These are phyloP conservation scores for Fraxinus ornus DNA, from an alignment of 305 asterid species.

Conservation along the genomic window DNA sequence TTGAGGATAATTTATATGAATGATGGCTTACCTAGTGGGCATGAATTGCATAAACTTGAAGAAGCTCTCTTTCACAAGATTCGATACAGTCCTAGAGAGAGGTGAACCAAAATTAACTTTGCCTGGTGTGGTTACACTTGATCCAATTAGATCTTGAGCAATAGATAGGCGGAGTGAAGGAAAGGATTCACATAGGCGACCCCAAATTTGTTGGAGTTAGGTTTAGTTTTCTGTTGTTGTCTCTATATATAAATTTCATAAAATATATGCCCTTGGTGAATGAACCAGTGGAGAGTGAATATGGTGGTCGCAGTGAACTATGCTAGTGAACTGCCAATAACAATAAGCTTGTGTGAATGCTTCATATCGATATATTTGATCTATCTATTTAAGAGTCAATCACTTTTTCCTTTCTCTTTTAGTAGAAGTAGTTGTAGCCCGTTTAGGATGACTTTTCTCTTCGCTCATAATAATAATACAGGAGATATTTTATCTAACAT, in stretches of 20 bases:
- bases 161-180: not conserved
- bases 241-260: not conserved
- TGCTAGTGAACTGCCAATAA: not conserved
- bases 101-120: not conserved
- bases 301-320: not conserved
- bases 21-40: not conserved
- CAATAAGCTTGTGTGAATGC: not conserved
- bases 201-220: not conserved
- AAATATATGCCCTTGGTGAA: not conserved
- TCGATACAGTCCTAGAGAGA: not conserved
- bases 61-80: not conserved
- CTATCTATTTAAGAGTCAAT: not conserved
- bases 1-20: not conserved
- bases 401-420: not conserved
- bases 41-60: not conserved
- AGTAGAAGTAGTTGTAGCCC: not conserved
- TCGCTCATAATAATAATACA: not conserved
- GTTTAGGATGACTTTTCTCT: not conserved
- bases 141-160: not conserved
- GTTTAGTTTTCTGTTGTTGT: not conserved
- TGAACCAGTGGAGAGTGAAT: not conserved
- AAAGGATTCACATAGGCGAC: not conserved
- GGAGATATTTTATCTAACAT: not conserved
- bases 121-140: not conserved
- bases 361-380: conserved; percentile 4